Evolutionary conservation across 352 stramenopile genomes (phyloP).

Genomic region (Lagenidium giganteum): DNA sequence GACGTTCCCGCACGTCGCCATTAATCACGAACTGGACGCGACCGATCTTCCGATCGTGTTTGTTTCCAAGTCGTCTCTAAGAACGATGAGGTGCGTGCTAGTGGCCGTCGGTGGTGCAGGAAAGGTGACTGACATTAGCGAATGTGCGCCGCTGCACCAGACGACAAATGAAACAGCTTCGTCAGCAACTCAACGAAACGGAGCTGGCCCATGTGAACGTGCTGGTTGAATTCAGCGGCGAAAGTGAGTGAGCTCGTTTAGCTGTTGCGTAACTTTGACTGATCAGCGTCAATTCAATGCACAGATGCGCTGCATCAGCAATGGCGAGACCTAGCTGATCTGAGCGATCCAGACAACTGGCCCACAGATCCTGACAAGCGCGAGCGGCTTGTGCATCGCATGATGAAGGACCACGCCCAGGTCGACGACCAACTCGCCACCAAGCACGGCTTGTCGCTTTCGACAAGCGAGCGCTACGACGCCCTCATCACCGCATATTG

Average conservation of each 20-base stretch:
- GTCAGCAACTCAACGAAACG: neutral
- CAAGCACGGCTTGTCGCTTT: slow-evolving; percentile 35
- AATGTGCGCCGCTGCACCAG: neutral
- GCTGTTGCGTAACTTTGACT: slow-evolving; percentile 1
- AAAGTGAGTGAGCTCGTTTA: slow-evolving; percentile 35
- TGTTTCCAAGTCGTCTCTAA: slow-evolving; percentile 29
- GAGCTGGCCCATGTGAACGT: slow-evolving; percentile 29
- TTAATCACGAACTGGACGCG: slow-evolving; percentile 7
- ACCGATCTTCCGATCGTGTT: slow-evolving; percentile 48
- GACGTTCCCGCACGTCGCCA: slow-evolving; percentile 17
- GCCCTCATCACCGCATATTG: slow-evolving; percentile 35
- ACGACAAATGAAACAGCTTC: neutral
- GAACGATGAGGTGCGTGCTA: slow-evolving; percentile 22
- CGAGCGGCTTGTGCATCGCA: slow-evolving; percentile 57
- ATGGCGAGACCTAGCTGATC: slow-evolving; percentile 45
- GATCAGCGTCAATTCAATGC: neutral
- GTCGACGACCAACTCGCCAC: slow-evolving; percentile 34
- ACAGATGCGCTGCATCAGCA: slow-evolving; percentile 57
- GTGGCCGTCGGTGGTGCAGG: neutral
- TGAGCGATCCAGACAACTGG: slow-evolving; percentile 52
- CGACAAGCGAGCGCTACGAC: slow-evolving; percentile 44
- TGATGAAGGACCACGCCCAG: slow-evolving; percentile 60
- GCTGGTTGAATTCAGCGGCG: slow-evolving; percentile 53
- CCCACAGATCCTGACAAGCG: slow-evolving; percentile 31
- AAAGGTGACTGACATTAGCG: neutral